Evolutionary conservation across 106 monocot genomes (phyloP), one percentile per base, ranked within the genome.

Genomic region (Vanilla planifolia): DNA sequence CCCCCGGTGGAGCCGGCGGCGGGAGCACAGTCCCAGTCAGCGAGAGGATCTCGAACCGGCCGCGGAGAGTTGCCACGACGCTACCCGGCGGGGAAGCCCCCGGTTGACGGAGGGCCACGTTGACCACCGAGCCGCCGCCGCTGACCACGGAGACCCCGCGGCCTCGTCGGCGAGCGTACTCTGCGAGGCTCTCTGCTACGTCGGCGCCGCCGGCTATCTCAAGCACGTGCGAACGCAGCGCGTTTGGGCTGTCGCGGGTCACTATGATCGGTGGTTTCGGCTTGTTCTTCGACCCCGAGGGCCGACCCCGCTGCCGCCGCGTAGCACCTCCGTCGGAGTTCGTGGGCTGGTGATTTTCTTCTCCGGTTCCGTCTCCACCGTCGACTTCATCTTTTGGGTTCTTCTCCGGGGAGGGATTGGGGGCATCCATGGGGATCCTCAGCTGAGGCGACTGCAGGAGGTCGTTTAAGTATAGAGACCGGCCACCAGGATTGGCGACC

Each of bases 1-100:
- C 26, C 33, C 56, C 56, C 15, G 56, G 56, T 11, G 56, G 56
- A 1, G 56, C 56, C 2, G 56, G 56, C 14, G 56, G 56, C 3
- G 56, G 56, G 8, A 56, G 16, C 56, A 56, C 56, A 3, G 56
- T 56, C 17, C 56, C 56, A 15, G 56, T 56, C n/a, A 56, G 23
- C n/a, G 56, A 56, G 30, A 56, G 27, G 2, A 56, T 33, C 15
- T 56, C 56, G 23, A 56, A 56, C 15, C 56, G 17, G 13, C 56
- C 56, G 30, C 33, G 26, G 8, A 56, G 23, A 14, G 27, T 29
- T 32, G 56, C 56, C n/a, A 22, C 48, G 19, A 1, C n/a, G 11
- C 40, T 14, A 7, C 11, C 7, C 14, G 40, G 7, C 4, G 50
- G 50, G 33, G n/a, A 4, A 1, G 33, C 16, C 16, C 32, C 32